Conservation (phyloP, 495 filamentous ascomycete species). For the Geopyxis carbonaria region DNA sequence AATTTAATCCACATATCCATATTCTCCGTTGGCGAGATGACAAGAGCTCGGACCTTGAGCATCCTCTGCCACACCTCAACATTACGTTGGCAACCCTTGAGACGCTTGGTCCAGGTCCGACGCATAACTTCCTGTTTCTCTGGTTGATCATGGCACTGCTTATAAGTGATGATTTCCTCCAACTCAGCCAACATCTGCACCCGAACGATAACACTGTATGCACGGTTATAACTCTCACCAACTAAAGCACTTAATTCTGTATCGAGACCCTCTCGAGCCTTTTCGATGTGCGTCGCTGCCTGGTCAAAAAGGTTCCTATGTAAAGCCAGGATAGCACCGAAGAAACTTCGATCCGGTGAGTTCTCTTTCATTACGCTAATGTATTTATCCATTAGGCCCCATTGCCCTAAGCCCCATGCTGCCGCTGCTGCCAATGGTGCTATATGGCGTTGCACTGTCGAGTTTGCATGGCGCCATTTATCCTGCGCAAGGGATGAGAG, state of each 20-base stretch:
- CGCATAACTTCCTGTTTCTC: constrained; percentile 83
- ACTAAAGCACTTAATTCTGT: constrained; percentile 87
- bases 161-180: constrained; percentile 95
- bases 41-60: constrained; percentile 84
- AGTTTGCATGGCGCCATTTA: constrained; percentile 73
- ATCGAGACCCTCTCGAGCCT: constrained; percentile 81
- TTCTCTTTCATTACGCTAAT: constrained; percentile 81
- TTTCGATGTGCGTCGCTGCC: constrained; percentile 67
- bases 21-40: constrained; percentile 78
- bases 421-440: constrained; percentile 87
- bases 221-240: constrained; percentile 89
- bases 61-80: constrained; percentile 97
- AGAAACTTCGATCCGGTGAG: constrained; percentile 90
- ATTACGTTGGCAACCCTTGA: constrained; percentile 90
- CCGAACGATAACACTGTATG: constrained; percentile 86
- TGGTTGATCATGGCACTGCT: constrained; percentile 59
- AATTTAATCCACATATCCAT: constrained; percentile 99
- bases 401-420: constrained; percentile 93
- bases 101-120: constrained; percentile 80
- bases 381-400: constrained; percentile 96
- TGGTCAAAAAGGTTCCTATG: constrained; percentile 91
- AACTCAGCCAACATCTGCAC: constrained; percentile 98
- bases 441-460: constrained; percentile 71
- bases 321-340: constrained; percentile 81
- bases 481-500: constrained; percentile 75